These are phyloP conservation scores for Wickerhamomyces pijperi DNA, from an alignment of 805 yeast species.

Conservation along the genomic window DNA sequence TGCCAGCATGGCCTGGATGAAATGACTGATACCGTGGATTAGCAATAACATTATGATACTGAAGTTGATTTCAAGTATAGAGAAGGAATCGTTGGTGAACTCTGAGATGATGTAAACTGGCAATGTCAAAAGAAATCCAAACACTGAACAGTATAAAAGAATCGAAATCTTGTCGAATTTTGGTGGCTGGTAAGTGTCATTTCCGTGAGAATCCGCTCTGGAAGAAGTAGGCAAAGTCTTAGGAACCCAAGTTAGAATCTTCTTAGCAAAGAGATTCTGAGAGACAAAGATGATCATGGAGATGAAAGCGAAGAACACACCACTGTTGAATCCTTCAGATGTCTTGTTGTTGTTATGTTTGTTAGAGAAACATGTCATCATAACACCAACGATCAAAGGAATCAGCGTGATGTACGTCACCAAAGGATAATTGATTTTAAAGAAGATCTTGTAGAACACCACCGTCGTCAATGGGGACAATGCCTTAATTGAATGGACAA, in stretches of 20 bases:
- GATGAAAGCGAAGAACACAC: constrained; percentile 26
- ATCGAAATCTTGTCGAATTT: constrained; percentile 65
- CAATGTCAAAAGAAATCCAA: constrained; percentile 56
- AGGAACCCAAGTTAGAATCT: constrained; percentile 44
- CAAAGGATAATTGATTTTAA: constrained; percentile 42
- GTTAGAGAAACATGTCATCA: constrained; percentile 57
- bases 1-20: constrained; percentile 61
- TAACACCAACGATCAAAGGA: constrained; percentile 78
- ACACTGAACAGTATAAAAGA: constrained; percentile 55
- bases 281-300: constrained; percentile 55
- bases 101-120: constrained; percentile 59
- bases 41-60: constrained; percentile 28
- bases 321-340: constrained; percentile 16
- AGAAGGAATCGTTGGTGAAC: constrained; percentile 19
- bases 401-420: constrained; percentile 70
- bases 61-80: constrained; percentile 19
- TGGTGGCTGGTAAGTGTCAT: constrained; percentile 14
- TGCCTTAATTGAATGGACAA: constrained; percentile 91
- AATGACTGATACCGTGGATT: constrained; percentile 61
- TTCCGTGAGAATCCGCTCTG: constrained; percentile 5
- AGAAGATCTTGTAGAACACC: constrained; percentile 54
- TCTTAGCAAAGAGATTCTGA: constrained; percentile 75
- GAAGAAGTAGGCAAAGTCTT: constrained; percentile 14
- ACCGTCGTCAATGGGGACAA: constrained; percentile 86
- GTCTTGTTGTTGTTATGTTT: constrained; percentile 12